phyloP scores from a whole-genome alignment of 2,329 filamentous ascomycete species.

The Arachnopeziza araneosa region DNA sequence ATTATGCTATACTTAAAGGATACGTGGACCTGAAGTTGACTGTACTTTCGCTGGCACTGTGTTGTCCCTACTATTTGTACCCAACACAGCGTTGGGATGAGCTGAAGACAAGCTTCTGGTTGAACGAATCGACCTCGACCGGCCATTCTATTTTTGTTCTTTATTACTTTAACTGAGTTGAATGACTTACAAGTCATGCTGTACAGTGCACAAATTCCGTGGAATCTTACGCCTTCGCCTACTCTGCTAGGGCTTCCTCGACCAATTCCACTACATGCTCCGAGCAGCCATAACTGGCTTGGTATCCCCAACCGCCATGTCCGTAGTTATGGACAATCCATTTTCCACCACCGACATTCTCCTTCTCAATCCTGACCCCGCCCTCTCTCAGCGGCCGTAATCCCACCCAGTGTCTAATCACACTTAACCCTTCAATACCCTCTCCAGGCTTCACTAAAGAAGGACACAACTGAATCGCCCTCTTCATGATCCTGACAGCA shows the following conservation, averaged over 20 bases:
- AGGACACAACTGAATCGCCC: constrained; percentile 52
- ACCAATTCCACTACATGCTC: constrained; percentile 62
- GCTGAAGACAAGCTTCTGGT: too few relatives aligned
- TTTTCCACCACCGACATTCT: constrained; percentile 44
- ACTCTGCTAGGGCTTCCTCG: constrained; percentile 38
- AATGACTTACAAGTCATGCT: neutral
- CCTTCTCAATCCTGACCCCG: constrained; percentile 58
- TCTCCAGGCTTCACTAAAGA: constrained; percentile 46
- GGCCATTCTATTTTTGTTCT: too few relatives aligned
- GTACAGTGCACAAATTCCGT: too few relatives aligned
- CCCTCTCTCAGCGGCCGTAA: constrained; percentile 56
- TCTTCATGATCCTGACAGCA: constrained; percentile 62
- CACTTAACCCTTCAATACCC: constrained; percentile 56
- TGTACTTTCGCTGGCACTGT: too few relatives aligned
- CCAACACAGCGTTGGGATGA: too few relatives aligned
- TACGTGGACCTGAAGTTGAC: too few relatives aligned
- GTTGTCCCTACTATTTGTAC: too few relatives aligned
- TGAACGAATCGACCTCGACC: too few relatives aligned
- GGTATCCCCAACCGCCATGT: constrained; percentile 58
- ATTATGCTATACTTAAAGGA: too few relatives aligned
- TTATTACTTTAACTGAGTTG: too few relatives aligned
- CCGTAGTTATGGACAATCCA: constrained; percentile 58
- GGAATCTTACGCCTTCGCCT: constrained; percentile 9
- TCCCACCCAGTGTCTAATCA: constrained; percentile 63
- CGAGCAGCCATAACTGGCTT: constrained; percentile 63